phyloP scores from a whole-genome alignment of 306 rosid genomes.

The Vachellia pachyceras region DNA sequence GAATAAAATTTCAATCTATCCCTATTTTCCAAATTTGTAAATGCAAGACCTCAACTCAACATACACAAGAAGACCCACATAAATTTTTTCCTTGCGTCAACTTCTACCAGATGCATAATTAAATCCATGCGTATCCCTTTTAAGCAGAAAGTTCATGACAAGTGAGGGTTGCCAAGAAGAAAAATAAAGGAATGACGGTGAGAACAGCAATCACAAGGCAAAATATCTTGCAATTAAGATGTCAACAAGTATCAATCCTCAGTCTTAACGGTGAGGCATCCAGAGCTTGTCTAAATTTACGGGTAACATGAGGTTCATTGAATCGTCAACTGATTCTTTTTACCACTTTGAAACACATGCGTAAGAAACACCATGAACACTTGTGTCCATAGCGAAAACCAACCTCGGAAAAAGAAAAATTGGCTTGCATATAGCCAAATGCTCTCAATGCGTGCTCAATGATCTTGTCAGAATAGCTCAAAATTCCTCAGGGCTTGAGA shows the following conservation, averaged over 20 bases:
- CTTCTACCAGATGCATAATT: no score
- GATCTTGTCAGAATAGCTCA: slow-evolving; percentile 41
- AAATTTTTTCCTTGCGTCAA: no score
- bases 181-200: no score
- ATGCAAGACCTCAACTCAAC: no score
- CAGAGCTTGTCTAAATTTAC: slow-evolving; percentile 30
- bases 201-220: slow-evolving; percentile 1
- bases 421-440: slow-evolving; percentile 44
- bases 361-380: slow-evolving; percentile 41
- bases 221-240: slow-evolving; percentile 15
- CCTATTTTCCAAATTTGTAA: no score
- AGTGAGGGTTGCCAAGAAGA: no score
- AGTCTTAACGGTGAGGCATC: slow-evolving; percentile 25
- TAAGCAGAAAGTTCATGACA: no score
- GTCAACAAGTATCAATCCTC: slow-evolving; percentile 30
- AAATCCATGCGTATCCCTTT: no score
- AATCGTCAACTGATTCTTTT: slow-evolving; percentile 43
- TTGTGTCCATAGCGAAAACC: slow-evolving; percentile 45
- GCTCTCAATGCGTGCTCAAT: slow-evolving; percentile 50
- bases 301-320: slow-evolving; percentile 38
- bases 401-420: slow-evolving; percentile 38
- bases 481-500: slow-evolving; percentile 78
- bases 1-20: no score
- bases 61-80: no score
- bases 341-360: slow-evolving; percentile 41